phyloP scores from a whole-genome alignment of 306 rosid genomes.

The Styphnolobium japonicum region DNA sequence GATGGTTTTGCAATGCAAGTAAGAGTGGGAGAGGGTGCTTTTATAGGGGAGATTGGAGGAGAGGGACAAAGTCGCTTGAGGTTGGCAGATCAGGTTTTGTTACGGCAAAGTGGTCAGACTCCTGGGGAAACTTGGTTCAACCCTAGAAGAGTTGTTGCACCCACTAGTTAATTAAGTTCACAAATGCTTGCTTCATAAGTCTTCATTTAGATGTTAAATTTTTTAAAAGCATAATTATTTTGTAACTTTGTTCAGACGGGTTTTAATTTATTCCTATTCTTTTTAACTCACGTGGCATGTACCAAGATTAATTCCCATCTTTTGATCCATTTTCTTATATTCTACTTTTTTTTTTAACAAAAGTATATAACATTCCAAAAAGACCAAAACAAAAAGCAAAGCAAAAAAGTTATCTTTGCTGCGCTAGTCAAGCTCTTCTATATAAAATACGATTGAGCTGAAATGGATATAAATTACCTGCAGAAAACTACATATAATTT shows the following conservation, averaged over 20 bases:
- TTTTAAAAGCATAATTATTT: neutral
- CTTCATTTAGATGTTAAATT: conserved; percentile 32
- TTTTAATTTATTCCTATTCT: neutral
- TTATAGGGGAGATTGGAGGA: conserved; percentile 39
- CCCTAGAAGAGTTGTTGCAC: conserved; percentile 75
- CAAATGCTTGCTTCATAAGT: conserved; percentile 55
- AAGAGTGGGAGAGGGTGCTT: conserved; percentile 26
- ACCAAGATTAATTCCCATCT: neutral
- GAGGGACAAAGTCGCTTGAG: conserved; percentile 36
- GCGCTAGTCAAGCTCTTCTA: neutral
- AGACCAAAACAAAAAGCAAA: neutral
- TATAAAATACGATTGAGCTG: neutral
- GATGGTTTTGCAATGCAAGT: conserved; percentile 17
- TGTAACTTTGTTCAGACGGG: neutral
- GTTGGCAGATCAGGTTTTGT: conserved; percentile 74
- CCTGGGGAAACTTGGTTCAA: conserved; percentile 53
- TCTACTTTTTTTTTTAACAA: neutral
- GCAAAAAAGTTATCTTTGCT: neutral
- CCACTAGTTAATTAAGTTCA: conserved; percentile 57
- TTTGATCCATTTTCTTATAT: neutral
- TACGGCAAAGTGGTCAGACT: conserved; percentile 29
- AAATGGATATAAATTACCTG: conserved; percentile 7
- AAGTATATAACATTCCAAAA: neutral
- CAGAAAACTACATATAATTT: conserved; percentile 2
- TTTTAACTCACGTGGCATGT: neutral